Evolutionary conservation across 352 stramenopile species (phyloP), one percentile per base, ranked within the genome.

Genomic region (Globisporangium takayamanum): DNA sequence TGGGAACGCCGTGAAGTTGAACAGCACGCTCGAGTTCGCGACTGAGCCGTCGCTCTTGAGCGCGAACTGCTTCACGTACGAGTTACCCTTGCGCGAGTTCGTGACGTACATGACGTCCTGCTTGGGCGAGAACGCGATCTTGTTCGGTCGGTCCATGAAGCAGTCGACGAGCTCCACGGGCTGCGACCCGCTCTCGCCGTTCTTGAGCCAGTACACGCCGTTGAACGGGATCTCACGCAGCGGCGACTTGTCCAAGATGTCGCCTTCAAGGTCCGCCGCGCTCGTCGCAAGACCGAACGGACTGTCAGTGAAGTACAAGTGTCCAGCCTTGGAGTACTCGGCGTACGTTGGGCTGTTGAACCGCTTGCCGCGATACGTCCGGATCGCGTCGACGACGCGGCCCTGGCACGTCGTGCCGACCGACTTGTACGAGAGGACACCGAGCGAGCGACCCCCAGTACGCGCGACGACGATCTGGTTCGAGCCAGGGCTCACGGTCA

Each of bases 221-320:
- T 90, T 92, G 57, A 88, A 92, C 2, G 80, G 80, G 37, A 92
- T 77, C 60, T 90, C 82, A 47, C 78, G 78, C n/a, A 81, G 63
- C 25, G 75, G 75, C 0, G 73, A 84, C 53, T 87, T 86, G 63
- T 90, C 80, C 8, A 87, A 66, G 6, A 62, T 87, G 59, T 88
- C 74, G 41, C 72, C 74, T 3, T 88, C 78, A 48, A 88, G 77
- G 58, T 89, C 80, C 0, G 63, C 70, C 2, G 74, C 66, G 45
- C 73, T 75, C 8, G 67, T 87, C 25, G 82, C 82, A 16, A 92
- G 68, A 41, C 78, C 82, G 47, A 92, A 90, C 5, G 82, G 82
- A 53, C 78, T 89, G 66, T 92, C 82, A 1, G 76, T 87, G 60
- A 92, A 92, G 72, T 88, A 92, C 14, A 92, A 59, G 63, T 88